phyloP scores from a whole-genome alignment of 805 yeast genomes.

The Yueomyces sp. region DNA sequence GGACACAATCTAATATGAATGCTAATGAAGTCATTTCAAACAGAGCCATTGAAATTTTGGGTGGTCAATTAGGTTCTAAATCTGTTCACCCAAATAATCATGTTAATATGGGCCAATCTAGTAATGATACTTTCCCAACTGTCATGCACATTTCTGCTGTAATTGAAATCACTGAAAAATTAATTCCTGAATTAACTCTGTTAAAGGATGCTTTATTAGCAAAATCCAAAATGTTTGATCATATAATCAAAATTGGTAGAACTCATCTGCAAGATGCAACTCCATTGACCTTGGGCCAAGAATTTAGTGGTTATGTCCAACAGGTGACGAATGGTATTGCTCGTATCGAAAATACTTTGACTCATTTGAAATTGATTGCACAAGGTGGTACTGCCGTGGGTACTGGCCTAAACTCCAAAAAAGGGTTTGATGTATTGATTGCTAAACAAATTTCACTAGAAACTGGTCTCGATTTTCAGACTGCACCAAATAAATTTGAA shows the following conservation, averaged over 20 bases:
- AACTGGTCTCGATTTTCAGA: constrained; percentile 79
- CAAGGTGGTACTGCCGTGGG: constrained; percentile 99
- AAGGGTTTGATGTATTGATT: constrained; percentile 76
- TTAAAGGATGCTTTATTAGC: constrained; percentile 66
- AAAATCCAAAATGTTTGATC: constrained; percentile 71
- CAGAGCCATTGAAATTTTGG: constrained; percentile 91
- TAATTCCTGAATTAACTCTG: constrained; percentile 67
- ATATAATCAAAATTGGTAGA: constrained; percentile 95
- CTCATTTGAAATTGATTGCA: constrained; percentile 69
- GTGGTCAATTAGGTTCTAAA: constrained; percentile 86
- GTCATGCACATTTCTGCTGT: constrained; percentile 99
- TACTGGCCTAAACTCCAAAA: constrained; percentile 88
- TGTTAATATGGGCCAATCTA: constrained; percentile 93
- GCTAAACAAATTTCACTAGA: constrained; percentile 76
- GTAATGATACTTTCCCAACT: constrained; percentile 97
- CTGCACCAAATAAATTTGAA: constrained; percentile 98
- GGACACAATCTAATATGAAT: constrained; percentile 97
- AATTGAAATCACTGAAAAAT: constrained; percentile 58
- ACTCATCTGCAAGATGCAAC: constrained; percentile 98
- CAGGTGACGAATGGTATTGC: constrained; percentile 84
- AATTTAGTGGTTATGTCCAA: constrained; percentile 90
- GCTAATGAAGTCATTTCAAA: constrained; percentile 97
- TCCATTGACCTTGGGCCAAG: constrained; percentile 94
- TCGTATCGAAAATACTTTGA: constrained; percentile 66
- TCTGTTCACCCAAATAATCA: constrained; percentile 95